A percentile compares a stretch with the other conserved stretches of the same genome.
These are phyloP conservation scores for Onygena corvina DNA, from an alignment of 2,329 filamentous ascomycete genomes.

Conservation along the genomic window DNA sequence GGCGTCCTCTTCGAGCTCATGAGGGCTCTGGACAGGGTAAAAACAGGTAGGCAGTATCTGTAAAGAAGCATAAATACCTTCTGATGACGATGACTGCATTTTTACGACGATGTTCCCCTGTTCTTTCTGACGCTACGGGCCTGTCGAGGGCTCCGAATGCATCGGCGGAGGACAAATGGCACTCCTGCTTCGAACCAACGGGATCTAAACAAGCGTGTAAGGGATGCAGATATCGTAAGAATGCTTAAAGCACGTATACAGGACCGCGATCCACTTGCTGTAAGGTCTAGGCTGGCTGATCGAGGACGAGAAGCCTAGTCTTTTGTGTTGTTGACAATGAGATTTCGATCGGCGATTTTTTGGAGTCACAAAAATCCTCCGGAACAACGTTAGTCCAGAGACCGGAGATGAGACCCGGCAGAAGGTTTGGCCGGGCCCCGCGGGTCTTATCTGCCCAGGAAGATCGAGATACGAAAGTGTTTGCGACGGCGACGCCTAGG, in stretches of 20 bases:
- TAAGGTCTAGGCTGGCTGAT: background rate
- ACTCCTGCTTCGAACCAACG: background rate
- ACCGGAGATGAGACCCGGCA: background rate
- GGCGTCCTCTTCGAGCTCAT: constrained; percentile 9
- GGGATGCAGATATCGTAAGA: background rate
- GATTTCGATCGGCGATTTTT: no score
- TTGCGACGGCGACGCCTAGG: no score
- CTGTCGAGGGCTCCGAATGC: background rate
- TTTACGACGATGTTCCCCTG: background rate
- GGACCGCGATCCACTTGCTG: background rate
- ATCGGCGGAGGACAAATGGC: background rate
- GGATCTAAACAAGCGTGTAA: background rate
- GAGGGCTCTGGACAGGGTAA: constrained; percentile 5
- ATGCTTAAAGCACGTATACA: no score
- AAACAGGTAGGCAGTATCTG: constrained; percentile 10
- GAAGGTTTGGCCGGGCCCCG: background rate
- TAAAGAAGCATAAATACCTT: constrained; percentile 32
- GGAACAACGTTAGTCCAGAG: no score
- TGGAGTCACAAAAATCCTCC: no score
- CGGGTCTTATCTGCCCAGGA: background rate
- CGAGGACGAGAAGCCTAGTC: no score
- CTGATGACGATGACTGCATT: constrained; percentile 16
- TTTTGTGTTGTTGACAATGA: no score
- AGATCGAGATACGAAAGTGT: background rate
- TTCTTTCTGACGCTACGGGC: background rate